Evolutionary conservation across 2,329 filamentous ascomycete species (phyloP), one percentile per base, ranked within the genome.

Genomic region (Fusarium dlaminii): DNA sequence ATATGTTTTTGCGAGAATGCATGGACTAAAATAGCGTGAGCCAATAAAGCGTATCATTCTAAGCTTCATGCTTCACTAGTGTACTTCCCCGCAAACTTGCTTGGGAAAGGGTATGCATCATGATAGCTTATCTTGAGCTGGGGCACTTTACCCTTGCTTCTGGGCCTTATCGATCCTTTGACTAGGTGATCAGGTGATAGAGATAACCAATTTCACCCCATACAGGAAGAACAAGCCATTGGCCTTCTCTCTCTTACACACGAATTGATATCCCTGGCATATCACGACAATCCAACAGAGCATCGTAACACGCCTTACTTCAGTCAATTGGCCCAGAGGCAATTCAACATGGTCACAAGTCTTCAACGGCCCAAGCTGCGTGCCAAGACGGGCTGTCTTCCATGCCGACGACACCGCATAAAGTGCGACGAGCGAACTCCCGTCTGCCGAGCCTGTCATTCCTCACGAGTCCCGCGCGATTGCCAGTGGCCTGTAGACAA

Each of bases 121-220:
- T 40, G 51, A n/a, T 40, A 29, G 24, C 51, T 40, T 55, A 55
- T 55, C 51, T 55, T 29, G 51, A 54, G 51, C 34, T 30, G 20
- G n/a, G 36, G 24, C 24, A 30, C 6, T 55, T 40, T 8, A 7
- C 34, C 15, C 24, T 29, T 8, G 15, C 7, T 10, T 29, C 34
- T n/a, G 11, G 51, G 3, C 34, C 34, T 54, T 22, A 1, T 30
- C 10, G 11, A 30, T 1, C 34, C 0, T 18, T n/a, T 30, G 24
- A 14, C 3, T 37, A 2, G 18, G 0, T n/a, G 8, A 8, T 40
- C 20, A 29, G n/a, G 34, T 30, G 51, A 55, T 14, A 11, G 4
- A 55, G 20, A n/a, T 22, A 8, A 8, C 4, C 15, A 10, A 2
- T 9, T 29, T 20, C 34, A 30, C 14, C 11, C 0, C n/a, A 3